phyloP scores from a whole-genome alignment of 441 rosid species.

The Omphalea diandra region DNA sequence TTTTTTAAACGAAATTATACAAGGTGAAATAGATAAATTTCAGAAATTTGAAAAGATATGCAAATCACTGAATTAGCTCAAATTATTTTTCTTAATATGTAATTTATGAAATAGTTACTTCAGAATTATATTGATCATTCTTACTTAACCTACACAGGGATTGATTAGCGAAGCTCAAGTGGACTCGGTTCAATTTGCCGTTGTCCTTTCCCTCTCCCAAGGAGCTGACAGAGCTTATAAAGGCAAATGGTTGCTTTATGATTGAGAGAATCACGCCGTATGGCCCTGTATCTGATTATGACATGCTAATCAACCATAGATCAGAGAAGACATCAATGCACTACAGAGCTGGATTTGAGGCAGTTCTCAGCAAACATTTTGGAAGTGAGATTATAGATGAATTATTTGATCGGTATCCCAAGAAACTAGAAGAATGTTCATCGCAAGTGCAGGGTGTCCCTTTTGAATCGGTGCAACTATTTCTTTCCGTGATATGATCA shows the following conservation, averaged over 20 bases:
- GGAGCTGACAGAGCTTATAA: conserved; percentile 24
- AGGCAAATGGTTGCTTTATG: conserved; percentile 29
- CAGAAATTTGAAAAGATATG: too few relatives aligned
- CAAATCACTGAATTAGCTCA: too few relatives aligned
- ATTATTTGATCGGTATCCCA: conserved; percentile 19
- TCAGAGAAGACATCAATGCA: too few relatives aligned
- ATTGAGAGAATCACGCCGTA: conserved; percentile 29
- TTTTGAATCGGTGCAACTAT: too few relatives aligned
- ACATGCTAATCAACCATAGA: too few relatives aligned
- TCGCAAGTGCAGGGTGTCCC: neutral
- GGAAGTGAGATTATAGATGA: conserved; percentile 17
- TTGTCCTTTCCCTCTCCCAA: conserved; percentile 21
- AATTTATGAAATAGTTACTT: neutral
- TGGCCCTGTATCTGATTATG: neutral
- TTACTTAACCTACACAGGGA: conserved; percentile 19
- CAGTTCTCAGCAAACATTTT: conserved; percentile 23
- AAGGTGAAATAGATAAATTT: too few relatives aligned
- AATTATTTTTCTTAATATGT: too few relatives aligned
- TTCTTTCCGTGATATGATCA: too few relatives aligned
- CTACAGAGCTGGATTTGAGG: conserved; percentile 17
- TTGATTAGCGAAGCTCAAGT: conserved; percentile 28
- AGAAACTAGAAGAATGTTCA: neutral
- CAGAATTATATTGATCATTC: neutral
- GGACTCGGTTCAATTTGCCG: conserved; percentile 38
- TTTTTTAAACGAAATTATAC: too few relatives aligned